Evolutionary conservation across 75 land plant genomes (phyloP).

Genomic region (Pinus albicaulis): DNA sequence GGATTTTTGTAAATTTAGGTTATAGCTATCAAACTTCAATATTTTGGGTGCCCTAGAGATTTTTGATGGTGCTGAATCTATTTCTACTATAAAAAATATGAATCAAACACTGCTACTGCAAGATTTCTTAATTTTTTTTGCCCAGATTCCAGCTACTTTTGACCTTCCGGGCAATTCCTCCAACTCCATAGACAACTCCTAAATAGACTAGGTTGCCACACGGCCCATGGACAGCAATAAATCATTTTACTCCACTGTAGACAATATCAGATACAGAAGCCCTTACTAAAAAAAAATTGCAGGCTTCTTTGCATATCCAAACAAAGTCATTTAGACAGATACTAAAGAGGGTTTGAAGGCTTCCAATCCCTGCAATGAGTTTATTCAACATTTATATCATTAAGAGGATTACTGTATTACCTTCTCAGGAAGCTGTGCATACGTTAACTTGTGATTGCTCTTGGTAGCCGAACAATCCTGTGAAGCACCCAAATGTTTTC

Average conservation of each 20-base stretch:
- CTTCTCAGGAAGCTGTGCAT: slow-evolving; percentile 56
- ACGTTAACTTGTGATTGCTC: slow-evolving; percentile 61
- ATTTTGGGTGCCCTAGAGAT: too few species aligned
- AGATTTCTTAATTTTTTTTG: too few species aligned
- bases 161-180: too few species aligned
- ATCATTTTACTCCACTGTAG: neutral
- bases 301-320: neutral
- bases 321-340: neutral
- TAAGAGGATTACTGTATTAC: slow-evolving; percentile 24
- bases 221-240: neutral
- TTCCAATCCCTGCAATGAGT: neutral
- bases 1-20: too few species aligned
- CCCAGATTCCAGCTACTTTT: too few species aligned
- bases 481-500: slow-evolving; percentile 50
- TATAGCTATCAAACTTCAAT: too few species aligned
- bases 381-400: neutral
- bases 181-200: too few species aligned
- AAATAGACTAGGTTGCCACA: neutral
- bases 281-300: neutral
- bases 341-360: neutral
- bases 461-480: slow-evolving; percentile 98
- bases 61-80: too few species aligned
- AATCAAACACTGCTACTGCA: too few species aligned
- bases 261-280: neutral
- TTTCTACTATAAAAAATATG: too few species aligned